Evolutionary conservation across 768 basidiomycete species (phyloP).

Genomic region (Agaricus subrufescens): DNA sequence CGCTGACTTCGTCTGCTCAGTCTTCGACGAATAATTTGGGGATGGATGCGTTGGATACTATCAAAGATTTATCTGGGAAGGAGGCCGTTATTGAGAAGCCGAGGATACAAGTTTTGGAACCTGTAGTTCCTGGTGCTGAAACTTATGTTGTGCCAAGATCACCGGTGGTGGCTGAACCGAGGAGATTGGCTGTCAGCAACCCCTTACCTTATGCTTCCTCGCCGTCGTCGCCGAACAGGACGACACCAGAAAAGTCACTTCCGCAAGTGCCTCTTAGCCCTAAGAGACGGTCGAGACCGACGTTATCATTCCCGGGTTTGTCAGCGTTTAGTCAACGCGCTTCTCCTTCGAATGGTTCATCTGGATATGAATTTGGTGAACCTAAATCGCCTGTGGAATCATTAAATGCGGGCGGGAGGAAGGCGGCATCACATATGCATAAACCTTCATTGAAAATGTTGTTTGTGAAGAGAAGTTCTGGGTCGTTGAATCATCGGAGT

Average conservation of each 20-base stretch:
- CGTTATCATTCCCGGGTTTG: constrained; percentile 34
- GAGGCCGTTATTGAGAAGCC: constrained; percentile 13
- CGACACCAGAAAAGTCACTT: constrained; percentile 15
- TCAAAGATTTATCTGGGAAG: constrained; percentile 6
- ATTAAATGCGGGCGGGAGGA: constrained; percentile 16
- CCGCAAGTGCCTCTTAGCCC: constrained; percentile 12
- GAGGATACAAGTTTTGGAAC: constrained; percentile 16
- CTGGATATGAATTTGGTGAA: background rate
- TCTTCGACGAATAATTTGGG: constrained; percentile 35
- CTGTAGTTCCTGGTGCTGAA: constrained; percentile 8
- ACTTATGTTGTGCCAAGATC: background rate
- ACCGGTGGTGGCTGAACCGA: constrained; percentile 22
- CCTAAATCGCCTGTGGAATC: constrained; percentile 14
- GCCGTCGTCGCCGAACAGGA: constrained; percentile 22
- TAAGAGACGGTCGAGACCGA: constrained; percentile 34
- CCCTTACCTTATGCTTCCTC: constrained; percentile 43
- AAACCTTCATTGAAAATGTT: constrained; percentile 68
- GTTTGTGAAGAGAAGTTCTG: constrained; percentile 39
- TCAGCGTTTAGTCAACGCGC: constrained; percentile 13
- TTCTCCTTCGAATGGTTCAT: constrained; percentile 8
- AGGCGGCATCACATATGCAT: constrained; percentile 40
- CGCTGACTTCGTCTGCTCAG: constrained; percentile 44
- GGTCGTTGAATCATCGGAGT: constrained; percentile 29
- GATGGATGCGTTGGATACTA: constrained; percentile 16
- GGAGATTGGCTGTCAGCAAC: constrained; percentile 27